Evolutionary conservation across 169 alveolate species (phyloP).

Genomic region (Plasmodium inui): DNA sequence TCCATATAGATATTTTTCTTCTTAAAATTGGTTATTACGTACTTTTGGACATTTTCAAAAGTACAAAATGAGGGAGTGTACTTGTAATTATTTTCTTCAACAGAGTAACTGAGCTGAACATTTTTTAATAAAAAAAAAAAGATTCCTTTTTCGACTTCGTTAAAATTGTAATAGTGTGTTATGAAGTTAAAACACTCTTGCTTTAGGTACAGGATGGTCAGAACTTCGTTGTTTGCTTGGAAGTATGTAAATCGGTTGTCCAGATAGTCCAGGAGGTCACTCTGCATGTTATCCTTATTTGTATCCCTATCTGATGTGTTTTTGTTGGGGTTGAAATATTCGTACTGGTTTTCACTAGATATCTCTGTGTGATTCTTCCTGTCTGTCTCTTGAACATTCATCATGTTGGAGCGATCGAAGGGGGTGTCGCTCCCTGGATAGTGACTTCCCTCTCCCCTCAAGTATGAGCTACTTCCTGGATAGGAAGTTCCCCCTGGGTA

Average conservation of each 20-base stretch:
- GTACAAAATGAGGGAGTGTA: conserved; percentile 4
- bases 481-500: neutral
- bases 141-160: conserved; percentile 31
- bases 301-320: neutral
- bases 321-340: neutral
- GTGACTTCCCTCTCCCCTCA: neutral
- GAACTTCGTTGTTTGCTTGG: conserved; percentile 41
- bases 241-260: conserved; percentile 62
- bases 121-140: conserved; percentile 30
- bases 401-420: neutral
- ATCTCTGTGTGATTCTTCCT: neutral
- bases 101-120: conserved; percentile 25
- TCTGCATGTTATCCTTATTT: conserved; percentile 6
- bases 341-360: neutral
- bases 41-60: conserved; percentile 55
- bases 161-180: conserved; percentile 16
- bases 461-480: neutral
- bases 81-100: conserved; percentile 23
- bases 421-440: neutral
- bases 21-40: conserved; percentile 41
- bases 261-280: conserved; percentile 14
- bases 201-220: conserved; percentile 16
- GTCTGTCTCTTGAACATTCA: neutral
- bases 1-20: conserved; percentile 41
- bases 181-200: conserved; percentile 67